phyloP scores from a whole-genome alignment of 345 rosid species.

The Cardamine resedifolia region DNA sequence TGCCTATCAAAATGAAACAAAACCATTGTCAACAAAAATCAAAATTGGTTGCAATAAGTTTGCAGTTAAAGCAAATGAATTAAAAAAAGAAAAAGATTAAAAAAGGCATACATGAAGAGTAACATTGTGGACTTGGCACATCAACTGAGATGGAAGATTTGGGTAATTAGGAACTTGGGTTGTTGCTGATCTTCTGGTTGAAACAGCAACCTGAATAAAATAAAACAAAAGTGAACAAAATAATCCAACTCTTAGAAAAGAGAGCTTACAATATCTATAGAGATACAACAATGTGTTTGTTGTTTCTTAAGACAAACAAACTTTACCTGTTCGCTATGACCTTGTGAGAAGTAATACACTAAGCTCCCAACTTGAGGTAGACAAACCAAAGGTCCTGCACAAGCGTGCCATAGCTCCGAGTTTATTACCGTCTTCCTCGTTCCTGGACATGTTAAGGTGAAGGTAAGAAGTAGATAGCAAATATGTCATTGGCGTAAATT shows the following conservation, averaged over 20 bases:
- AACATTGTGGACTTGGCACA: conserved; percentile 98
- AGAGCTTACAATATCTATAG: background rate
- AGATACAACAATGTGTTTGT: background rate
- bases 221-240: background rate
- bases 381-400: conserved; percentile 96
- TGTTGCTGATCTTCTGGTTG: conserved; percentile 86
- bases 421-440: conserved; percentile 59
- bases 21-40: background rate
- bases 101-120: conserved; percentile 69
- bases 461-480: background rate
- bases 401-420: conserved; percentile 97
- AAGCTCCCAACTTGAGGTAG: conserved; percentile 96
- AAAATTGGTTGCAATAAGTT: background rate
- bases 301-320: background rate
- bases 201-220: conserved; percentile 70
- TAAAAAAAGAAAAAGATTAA: background rate
- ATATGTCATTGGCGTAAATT: background rate
- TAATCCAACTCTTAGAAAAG: background rate
- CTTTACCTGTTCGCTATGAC: conserved; percentile 95
- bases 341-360: conserved; percentile 95
- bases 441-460: conserved; percentile 44
- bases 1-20: conserved; percentile 50
- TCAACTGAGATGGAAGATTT: conserved; percentile 84
- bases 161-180: conserved; percentile 95
- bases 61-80: background rate